Percentiles rank a stretch among this genome's conserved stretches.
phyloP scores from a whole-genome alignment of 2,329 filamentous ascomycete species.

The Pleochaeta shiraiana region DNA sequence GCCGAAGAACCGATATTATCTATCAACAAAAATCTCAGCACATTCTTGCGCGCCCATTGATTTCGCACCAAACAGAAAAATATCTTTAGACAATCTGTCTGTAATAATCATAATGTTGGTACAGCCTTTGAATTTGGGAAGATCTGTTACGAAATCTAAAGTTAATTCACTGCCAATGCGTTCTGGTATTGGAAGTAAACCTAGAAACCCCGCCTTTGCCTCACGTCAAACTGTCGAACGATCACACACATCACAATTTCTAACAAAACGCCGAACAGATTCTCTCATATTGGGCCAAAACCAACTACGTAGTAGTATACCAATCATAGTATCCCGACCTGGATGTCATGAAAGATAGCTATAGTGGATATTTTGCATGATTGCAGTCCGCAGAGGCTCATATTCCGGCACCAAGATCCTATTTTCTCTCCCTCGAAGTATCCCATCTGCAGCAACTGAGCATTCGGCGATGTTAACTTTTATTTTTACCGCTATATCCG shows the following conservation, averaged over 20 bases:
- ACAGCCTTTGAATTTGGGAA: no score
- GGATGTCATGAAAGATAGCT: background rate
- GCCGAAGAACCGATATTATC: background rate
- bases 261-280: background rate
- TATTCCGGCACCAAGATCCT: background rate
- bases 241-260: background rate
- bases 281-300: no score
- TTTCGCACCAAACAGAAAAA: background rate
- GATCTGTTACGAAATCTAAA: no score
- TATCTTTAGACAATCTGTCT: background rate
- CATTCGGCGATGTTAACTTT: background rate
- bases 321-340: background rate
- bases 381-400: background rate
- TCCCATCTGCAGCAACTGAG: background rate
- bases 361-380: background rate
- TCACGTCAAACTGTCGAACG: background rate
- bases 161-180: no score
- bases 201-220: background rate
- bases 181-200: no score
- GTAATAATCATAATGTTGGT: slow-evolving; percentile 1
- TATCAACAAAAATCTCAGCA: background rate
- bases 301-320: background rate
- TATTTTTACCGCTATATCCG: background rate
- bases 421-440: background rate
- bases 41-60: background rate